Base-by-base conservation (phyloP, 352 stramenopile species). In the Phytophthora sp. region DNA sequence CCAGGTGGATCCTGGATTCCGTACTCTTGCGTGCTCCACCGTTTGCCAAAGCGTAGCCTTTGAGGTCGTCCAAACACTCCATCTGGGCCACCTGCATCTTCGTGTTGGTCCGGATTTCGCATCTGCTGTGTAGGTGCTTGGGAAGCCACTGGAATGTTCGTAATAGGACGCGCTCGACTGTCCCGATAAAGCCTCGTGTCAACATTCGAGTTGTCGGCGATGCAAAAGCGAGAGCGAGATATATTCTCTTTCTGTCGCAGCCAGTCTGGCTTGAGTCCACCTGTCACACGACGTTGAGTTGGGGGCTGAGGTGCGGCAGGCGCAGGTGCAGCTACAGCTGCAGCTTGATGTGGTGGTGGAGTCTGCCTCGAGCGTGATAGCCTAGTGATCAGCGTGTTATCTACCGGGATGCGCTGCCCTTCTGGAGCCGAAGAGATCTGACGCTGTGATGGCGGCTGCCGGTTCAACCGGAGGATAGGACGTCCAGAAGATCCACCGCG, bases 261-360 rank as follows among this genome's bases (percentile, higher is more conserved):
- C 79, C 80, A 91, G 56, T 93, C 82, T 6, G 85, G 85, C 49
- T 91, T 91, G 24, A 93, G 57, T 54, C 71, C 83, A 33, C 63
- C 63, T 4, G 39, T 66, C 31, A 61, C 57, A 54, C 55, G 55
- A 53, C 74, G 74, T 39, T 56, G 27, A 44, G 53, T 41, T 57
- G 60, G 18, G 8, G 50, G 30, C 23, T 69, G 44, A 12, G 55
- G 4, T 20, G 35, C 30, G 49, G 55, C 45, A 53, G 33, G 26
- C 8, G 67, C 18, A 11, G 51, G 33, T 33, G 58, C 29, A 39
- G 45, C 20, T 46, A 55, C 59, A 20, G 45, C 20, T 46, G 51
- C 59, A 20, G 62, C 18, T 27, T 55, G 57, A 4, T 53, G 54
- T 49, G 45, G 20, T 13, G 57, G 46, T 38, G 42, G 20, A 7